Evolutionary conservation across 2,329 filamentous ascomycete species (phyloP), one percentile per base, ranked within the genome.

Genomic region (Ramichloridium luteum): DNA sequence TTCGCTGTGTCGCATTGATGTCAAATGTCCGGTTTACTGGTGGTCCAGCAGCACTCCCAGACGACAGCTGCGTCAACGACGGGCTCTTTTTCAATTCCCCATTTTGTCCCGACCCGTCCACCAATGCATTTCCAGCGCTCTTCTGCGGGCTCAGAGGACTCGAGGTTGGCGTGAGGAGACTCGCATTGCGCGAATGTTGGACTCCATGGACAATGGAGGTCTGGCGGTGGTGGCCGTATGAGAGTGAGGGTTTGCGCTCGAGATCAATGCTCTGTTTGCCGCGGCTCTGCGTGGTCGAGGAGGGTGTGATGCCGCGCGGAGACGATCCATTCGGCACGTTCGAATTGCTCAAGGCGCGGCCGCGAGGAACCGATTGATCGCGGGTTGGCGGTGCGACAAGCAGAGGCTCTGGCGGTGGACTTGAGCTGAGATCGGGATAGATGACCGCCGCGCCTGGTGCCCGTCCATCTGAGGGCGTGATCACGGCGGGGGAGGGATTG

Each of bases 201-300:
- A 93, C 77, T 50, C 90, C 88, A 73, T 96, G 83, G 35, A 96
- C 86, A 47, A 96, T 94, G 29, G 88, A 96, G 1, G 88, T 93
- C 62, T 98, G 85, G 34, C 90, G 78, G 60, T 96, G 85, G 57
- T 98, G 86, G 37, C 82, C 83, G 65, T 96, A 78, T 11, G 67
- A 69, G 37, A 59, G 54, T 14, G 65, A 68, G 6, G 64, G 54
- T 40, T 66, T 67, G 40, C 67, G 59, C 41, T 71, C 66, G 14
- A 53, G 41, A 13, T 57, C 54, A 5, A 49, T 20, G 32, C 51
- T 54, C 33, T 49, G 47, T 46, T 57, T 50, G 29, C 23, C 29
- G 49, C 40, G 57, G 44, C 47, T 50, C 53, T 46, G 59, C 49
- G 45, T 49, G 8, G 20, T n/a, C 14, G 34, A 33, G 45, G 48